These are phyloP conservation scores for Xerophyta viscosa DNA, from an alignment of 106 monocot species.

Conservation along the genomic window DNA sequence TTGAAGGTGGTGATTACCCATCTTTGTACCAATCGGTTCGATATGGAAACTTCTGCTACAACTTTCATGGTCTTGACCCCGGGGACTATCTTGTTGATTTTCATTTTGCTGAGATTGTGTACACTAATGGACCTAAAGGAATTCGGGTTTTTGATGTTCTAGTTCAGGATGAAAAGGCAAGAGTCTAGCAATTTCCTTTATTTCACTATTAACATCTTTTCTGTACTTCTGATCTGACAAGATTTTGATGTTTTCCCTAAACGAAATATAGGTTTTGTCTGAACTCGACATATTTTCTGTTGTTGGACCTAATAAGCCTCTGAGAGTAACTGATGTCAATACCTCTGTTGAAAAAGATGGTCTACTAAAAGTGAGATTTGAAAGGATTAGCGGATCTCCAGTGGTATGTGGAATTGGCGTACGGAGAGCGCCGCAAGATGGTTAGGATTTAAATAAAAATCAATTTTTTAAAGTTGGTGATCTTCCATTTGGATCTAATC, in stretches of 20 bases:
- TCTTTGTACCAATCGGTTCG: constrained; percentile 69
- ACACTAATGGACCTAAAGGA: constrained; percentile 72
- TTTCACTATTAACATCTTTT: not conserved
- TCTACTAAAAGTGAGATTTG: constrained; percentile 37
- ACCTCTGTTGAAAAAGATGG: constrained; percentile 35
- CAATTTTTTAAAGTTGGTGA: not conserved
- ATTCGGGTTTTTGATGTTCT: constrained; percentile 75
- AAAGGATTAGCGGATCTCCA: constrained; percentile 44
- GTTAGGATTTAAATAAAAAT: constrained; percentile 13
- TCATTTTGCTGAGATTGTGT: constrained; percentile 80
- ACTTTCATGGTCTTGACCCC: constrained; percentile 37
- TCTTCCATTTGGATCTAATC: not conserved
- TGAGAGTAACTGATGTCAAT: constrained; percentile 57
- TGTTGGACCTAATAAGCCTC: constrained; percentile 68
- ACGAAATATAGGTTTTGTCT: constrained; percentile 46
- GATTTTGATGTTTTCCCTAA: not conserved
- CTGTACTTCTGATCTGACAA: not conserved
- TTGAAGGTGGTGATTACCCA: constrained; percentile 39
- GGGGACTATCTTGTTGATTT: constrained; percentile 70
- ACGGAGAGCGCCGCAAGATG: constrained; percentile 39
- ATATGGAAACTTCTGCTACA: constrained; percentile 68
- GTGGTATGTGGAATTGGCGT: constrained; percentile 63
- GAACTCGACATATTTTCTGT: constrained; percentile 67
- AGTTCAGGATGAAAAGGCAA: constrained; percentile 75
- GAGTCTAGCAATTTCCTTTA: not conserved